Evolutionary conservation across 192 early-diverging fungal genomes (phyloP), one percentile per base, ranked within the genome.

Genomic region (Coemansia sp.): DNA sequence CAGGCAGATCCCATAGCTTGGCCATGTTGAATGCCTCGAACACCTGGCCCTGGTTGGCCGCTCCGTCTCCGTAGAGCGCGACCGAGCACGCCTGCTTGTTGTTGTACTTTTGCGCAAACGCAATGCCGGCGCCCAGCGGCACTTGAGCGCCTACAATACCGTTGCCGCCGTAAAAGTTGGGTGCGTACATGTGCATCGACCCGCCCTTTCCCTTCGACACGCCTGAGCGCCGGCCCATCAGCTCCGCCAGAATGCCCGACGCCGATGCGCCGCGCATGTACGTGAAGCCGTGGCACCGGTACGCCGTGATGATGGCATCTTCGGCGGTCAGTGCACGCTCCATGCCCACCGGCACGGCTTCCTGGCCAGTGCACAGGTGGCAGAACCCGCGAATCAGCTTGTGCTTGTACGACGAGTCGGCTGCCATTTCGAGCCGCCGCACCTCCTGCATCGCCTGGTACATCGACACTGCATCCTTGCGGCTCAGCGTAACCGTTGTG

Each of bases 21-120:
- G 96, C 91, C 93, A 98, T 98, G 85, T 98, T 97, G 86, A 91
- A 98, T 34, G 96, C 88, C 84, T 98, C 96, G 70, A 98, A 97
- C 50, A 96, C 94, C 82, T 98, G 96, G 61, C 96, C 95, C 84
- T 98, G 94, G 86, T 97, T 96, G 14, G 95, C 88, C 9, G 96
- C 96, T 66, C 96, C 96, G 82, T 98, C 96, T 71, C 96, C 96
- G 68, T 97, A 98, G 20, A 98, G 84, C 54, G 93, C 70, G 68
- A 97, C 90, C 15, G 92, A 93, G 81, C 93, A 92, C 15, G 91
- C 82, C 48, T 83, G 74, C 65, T 87, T 83, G 49, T 81, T 77
- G 34, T 83, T 71, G 86, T 97, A 98, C 86, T 97, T 93, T 77
- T 98, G 96, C 55, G 92, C 86, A 63, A 98, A 89, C 25, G 96